Conservation (phyloP, 2,329 filamentous ascomycete genomes). For the Talaromyces sp. region DNA sequence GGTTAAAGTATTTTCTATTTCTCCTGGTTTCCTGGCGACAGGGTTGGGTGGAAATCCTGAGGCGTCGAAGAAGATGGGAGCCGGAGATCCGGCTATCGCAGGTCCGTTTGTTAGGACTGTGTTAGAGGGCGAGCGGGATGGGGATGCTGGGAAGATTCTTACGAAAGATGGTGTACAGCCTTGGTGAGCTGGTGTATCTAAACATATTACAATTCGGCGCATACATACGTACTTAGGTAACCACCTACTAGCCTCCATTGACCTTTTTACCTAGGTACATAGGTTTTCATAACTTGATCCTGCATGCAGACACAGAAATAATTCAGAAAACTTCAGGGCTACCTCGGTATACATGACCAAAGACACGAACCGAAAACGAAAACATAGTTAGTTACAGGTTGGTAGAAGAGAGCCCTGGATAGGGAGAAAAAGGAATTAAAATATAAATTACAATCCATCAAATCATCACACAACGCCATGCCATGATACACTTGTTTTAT, state of each 20-base stretch:
- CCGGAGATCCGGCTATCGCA: conserved; percentile 33
- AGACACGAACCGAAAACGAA: too few relatives aligned
- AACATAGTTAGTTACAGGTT: too few relatives aligned
- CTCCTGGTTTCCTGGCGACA: conserved; percentile 48
- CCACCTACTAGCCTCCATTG: too few relatives aligned
- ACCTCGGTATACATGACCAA: too few relatives aligned
- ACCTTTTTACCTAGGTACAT: too few relatives aligned
- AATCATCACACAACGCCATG: not conserved
- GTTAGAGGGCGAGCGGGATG: conserved; percentile 39
- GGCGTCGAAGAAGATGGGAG: conserved; percentile 18
- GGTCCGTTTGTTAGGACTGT: conserved; percentile 28
- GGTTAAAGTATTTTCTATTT: conserved; percentile 48
- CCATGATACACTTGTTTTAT: conserved; percentile 2
- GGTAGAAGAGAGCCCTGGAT: too few relatives aligned
- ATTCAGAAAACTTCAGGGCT: too few relatives aligned
- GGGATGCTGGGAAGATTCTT: conserved; percentile 38
- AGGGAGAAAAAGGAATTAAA: not conserved
- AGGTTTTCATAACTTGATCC: too few relatives aligned
- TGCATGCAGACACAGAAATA: too few relatives aligned
- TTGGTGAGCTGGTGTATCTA: too few relatives aligned
- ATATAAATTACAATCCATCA: not conserved
- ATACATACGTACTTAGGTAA: too few relatives aligned
- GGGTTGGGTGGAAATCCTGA: conserved; percentile 37
- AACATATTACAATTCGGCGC: too few relatives aligned
- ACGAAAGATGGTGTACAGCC: conserved; percentile 15